These are phyloP conservation scores for Annona squamosa DNA, from an alignment of 164 flowering plant genomes.

Conservation along the genomic window DNA sequence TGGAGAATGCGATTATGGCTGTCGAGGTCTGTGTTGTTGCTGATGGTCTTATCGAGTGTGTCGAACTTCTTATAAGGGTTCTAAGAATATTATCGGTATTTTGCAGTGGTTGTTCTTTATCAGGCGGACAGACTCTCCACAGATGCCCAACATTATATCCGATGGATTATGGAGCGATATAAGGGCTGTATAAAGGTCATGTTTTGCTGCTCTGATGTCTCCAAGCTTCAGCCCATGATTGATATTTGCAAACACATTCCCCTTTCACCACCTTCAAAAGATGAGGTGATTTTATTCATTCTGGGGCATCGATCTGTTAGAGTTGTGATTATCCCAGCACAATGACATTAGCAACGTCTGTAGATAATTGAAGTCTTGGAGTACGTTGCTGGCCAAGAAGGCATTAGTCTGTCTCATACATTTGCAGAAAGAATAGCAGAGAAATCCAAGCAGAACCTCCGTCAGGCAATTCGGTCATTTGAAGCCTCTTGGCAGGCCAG, in stretches of 20 bases:
- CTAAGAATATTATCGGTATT: background rate
- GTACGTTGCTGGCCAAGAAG: slow-evolving; percentile 46
- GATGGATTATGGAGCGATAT: slow-evolving; percentile 54
- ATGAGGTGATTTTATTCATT: slow-evolving; percentile 36
- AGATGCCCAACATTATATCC: slow-evolving; percentile 48
- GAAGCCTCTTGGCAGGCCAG: slow-evolving; percentile 50
- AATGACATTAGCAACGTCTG: background rate
- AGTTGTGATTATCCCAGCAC: too few species aligned
- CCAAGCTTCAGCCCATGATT: slow-evolving; percentile 47
- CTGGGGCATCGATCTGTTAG: too few species aligned
- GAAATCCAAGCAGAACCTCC: slow-evolving; percentile 49
- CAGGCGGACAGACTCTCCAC: slow-evolving; percentile 58
- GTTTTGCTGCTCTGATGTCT: slow-evolving; percentile 58
- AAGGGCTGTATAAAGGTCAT: slow-evolving; percentile 45
- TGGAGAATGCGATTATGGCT: slow-evolving; percentile 16
- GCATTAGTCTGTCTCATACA: slow-evolving; percentile 33
- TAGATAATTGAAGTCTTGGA: slow-evolving; percentile 47
- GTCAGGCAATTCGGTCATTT: slow-evolving; percentile 76
- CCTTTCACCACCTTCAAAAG: slow-evolving; percentile 50
- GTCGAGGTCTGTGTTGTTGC: slow-evolving; percentile 32
- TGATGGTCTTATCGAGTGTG: background rate
- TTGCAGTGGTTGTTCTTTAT: slow-evolving; percentile 48
- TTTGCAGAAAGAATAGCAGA: slow-evolving; percentile 46
- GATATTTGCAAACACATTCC: slow-evolving; percentile 39
- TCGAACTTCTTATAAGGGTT: background rate